Base-by-base conservation (phyloP, 805 yeast species). In the Kurtzmaniella fragi region DNA sequence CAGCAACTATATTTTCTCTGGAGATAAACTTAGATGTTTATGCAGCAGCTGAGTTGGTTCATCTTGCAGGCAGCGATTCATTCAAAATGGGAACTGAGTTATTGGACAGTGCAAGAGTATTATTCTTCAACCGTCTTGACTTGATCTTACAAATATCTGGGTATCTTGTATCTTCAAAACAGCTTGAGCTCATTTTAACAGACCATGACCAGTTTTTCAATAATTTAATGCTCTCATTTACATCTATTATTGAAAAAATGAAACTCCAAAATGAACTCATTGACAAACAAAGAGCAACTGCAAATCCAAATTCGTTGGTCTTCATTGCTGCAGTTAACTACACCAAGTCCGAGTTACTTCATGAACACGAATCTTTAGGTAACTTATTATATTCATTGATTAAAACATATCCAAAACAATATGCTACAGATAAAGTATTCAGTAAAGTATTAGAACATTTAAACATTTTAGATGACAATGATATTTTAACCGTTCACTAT, bases 331-430 rank as follows among this genome's bases (percentile, higher is more conserved):
- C 62, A 15, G 57, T 83, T 28, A 69, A 67, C 28, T 80, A 75
- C 49, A 75, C 84, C 52, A 76, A 88, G 45, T 77, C 75, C 40
- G 78, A 78, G 45, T 64, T 86, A 23, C 71, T 78, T 38, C 67
- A 67, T 36, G 81, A 82, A 49, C 93, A 89, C 56, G 95, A 87
- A 50, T 53, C 71, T 2, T 59, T 90, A 39, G 82, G 90, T 32
- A 84, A 80, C 54, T 66, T 86, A 1, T 62, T 83, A 5, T 76
- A 57, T 48, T 81, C 83, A 2, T 56, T 77, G 32, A 63, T 73
- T 6, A 62, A 65, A 2, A 64, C 64, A 29, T 64, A 67, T 30
- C 42, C 54, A 17, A 48, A 62, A 2, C 46, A 57, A 29, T 61
- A 59, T 33, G 59, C 60, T 6, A 46, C 58, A 10, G 32, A 52